phyloP scores from a whole-genome alignment of 106 monocot species.

The Dactylorhiza incarnata region DNA sequence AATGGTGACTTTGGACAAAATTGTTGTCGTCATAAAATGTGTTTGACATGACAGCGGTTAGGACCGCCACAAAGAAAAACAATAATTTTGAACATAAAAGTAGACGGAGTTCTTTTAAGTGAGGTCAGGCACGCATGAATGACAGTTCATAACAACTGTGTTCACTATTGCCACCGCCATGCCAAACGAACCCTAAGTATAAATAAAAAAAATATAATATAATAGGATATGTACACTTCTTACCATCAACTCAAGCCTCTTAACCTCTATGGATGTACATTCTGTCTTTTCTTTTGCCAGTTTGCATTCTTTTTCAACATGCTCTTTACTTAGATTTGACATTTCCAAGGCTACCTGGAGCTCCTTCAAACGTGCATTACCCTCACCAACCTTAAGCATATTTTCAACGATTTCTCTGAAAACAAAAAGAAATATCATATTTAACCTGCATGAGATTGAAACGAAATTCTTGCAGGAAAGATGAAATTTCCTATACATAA shows the following conservation, averaged over 20 bases:
- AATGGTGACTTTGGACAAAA: too few relatives aligned
- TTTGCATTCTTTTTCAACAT: constrained; percentile 51
- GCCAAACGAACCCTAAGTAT: neutral
- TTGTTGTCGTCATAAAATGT: too few relatives aligned
- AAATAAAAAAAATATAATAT: neutral
- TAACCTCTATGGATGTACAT: constrained; percentile 41
- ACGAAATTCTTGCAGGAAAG: neutral
- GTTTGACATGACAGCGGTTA: too few relatives aligned
- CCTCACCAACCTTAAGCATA: constrained; percentile 69
- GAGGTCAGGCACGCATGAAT: too few relatives aligned
- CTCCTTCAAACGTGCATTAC: constrained; percentile 52
- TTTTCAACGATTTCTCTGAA: constrained; percentile 64
- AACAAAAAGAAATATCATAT: constrained; percentile 2
- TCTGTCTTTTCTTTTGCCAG: constrained; percentile 57
- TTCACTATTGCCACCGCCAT: neutral
- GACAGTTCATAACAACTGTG: too few relatives aligned
- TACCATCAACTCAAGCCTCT: constrained; percentile 68
- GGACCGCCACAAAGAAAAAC: too few relatives aligned
- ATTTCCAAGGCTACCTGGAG: constrained; percentile 57
- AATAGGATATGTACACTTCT: constrained; percentile 4
- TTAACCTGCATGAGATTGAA: neutral
- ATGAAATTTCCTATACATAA: neutral
- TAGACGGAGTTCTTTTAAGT: too few relatives aligned
- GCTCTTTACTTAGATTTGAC: constrained; percentile 41
- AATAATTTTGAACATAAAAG: too few relatives aligned